Percentiles rank a stretch among this genome's conserved stretches.
Evolutionary conservation across 179 eudicot species (phyloP).

Genomic region (Silene coronaria): DNA sequence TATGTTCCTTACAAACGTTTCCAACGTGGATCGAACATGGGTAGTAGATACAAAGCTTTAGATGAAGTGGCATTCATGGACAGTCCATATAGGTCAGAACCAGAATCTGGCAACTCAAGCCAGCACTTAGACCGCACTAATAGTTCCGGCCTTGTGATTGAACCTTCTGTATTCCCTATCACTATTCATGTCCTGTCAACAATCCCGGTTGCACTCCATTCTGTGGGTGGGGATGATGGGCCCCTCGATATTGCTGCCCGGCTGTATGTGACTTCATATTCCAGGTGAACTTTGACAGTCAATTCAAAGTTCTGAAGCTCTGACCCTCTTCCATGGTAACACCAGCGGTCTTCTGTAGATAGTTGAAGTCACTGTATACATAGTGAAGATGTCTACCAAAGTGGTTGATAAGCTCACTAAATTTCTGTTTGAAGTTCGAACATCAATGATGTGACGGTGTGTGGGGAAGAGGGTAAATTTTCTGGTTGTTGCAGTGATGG

Average conservation of each 20-base stretch:
- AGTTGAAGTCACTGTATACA: slow-evolving; percentile 25
- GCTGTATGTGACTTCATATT: slow-evolving; percentile 63
- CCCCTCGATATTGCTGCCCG: slow-evolving; percentile 78
- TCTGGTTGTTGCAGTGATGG: slow-evolving; percentile 27
- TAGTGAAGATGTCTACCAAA: slow-evolving; percentile 9
- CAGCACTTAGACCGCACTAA: slow-evolving; percentile 4
- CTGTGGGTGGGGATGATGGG: slow-evolving; percentile 83
- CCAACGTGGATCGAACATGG: slow-evolving; percentile 47
- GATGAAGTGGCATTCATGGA: slow-evolving; percentile 62
- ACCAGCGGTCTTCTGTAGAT: slow-evolving; percentile 23
- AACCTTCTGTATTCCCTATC: slow-evolving; percentile 67
- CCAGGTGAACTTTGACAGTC: slow-evolving; percentile 27
- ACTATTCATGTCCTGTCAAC: slow-evolving; percentile 55
- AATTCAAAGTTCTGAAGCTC: not conserved
- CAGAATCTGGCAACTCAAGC: slow-evolving; percentile 22
- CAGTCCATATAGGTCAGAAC: slow-evolving; percentile 35
- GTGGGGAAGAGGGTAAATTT: slow-evolving; percentile 12
- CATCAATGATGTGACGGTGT: not conserved
- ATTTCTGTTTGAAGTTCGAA: not conserved
- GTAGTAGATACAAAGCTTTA: slow-evolving; percentile 44
- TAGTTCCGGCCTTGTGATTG: slow-evolving; percentile 20
- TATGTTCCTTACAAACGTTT: slow-evolving; percentile 36
- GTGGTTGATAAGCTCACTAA: not conserved
- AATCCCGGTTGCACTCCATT: slow-evolving; percentile 71
- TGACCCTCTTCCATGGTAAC: not conserved